Percentiles rank a stretch among this genome's conserved stretches.
Conservation (phyloP, 2,329 filamentous ascomycete genomes). For the Colletotrichum australisinense region DNA sequence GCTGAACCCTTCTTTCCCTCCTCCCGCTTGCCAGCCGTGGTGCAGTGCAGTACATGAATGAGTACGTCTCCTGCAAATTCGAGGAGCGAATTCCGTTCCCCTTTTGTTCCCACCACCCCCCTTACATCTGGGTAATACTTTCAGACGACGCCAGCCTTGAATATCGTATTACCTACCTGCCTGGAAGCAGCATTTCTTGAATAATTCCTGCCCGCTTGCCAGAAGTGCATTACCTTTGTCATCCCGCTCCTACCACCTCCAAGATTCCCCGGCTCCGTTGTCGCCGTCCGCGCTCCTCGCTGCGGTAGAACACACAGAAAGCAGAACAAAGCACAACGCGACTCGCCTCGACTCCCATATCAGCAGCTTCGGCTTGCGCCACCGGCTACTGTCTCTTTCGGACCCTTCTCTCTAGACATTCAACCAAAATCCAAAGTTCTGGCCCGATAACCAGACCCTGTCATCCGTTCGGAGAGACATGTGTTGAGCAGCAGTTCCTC, state of each 20-base stretch:
- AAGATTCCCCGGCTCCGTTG: not conserved
- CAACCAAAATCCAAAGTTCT: constrained; percentile 46
- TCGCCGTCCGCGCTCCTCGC: not conserved
- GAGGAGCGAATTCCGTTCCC: not conserved
- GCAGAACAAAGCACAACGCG: not conserved
- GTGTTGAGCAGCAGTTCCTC: constrained; percentile 34
- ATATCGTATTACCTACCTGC: constrained; percentile 36
- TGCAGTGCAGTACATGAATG: not conserved
- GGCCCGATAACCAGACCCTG: constrained; percentile 30
- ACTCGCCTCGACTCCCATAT: not conserved
- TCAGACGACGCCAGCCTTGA: constrained; percentile 35
- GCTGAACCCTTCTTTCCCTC: constrained; percentile 11
- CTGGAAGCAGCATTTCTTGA: constrained; percentile 34
- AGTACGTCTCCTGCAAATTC: constrained; percentile 30
- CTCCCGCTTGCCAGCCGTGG: not conserved
- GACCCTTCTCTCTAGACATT: not conserved
- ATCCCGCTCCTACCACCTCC: not conserved
- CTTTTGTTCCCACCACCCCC: constrained; percentile 12
- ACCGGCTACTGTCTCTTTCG: not conserved
- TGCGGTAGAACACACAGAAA: not conserved
- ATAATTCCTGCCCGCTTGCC: constrained; percentile 24
- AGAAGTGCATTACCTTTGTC: constrained; percentile 5
- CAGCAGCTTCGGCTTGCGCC: not conserved
- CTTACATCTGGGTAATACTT: constrained; percentile 29
- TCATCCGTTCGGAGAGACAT: constrained; percentile 22